Conservation (phyloP, 2,329 filamentous ascomycete genomes). For the Claviceps purpurea region DNA sequence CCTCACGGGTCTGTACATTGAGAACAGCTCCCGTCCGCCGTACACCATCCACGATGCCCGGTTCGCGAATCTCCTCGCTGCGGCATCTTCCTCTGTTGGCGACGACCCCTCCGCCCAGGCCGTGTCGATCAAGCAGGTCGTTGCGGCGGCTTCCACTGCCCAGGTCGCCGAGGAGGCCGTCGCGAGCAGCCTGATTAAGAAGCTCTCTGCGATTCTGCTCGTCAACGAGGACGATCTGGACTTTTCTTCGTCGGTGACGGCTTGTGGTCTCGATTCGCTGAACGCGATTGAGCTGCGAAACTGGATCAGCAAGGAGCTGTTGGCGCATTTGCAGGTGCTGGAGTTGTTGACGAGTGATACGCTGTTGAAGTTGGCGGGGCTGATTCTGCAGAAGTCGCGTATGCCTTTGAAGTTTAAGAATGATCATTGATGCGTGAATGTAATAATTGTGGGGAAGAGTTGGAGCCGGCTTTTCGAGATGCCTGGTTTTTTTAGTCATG, state of each 20-base stretch:
- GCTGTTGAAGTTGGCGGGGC: slow-evolving; percentile 11
- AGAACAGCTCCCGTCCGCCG: slow-evolving; percentile 27
- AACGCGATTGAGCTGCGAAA: slow-evolving; percentile 37
- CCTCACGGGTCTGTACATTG: slow-evolving; percentile 40
- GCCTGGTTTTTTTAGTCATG: too few relatives aligned
- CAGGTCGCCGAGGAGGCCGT: slow-evolving; percentile 12
- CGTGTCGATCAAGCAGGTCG: slow-evolving; percentile 9
- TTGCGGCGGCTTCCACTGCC: neutral
- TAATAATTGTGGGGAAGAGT: neutral
- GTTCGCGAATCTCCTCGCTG: slow-evolving; percentile 1
- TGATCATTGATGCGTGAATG: neutral
- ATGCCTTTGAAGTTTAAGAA: slow-evolving; percentile 8
- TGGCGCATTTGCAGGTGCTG: slow-evolving; percentile 34
- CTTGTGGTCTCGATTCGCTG: slow-evolving; percentile 29
- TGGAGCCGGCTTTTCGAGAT: neutral
- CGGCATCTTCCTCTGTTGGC: neutral
- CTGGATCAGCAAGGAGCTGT: slow-evolving; percentile 32
- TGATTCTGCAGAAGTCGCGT: slow-evolving; percentile 15
- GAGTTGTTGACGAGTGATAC: slow-evolving; percentile 40
- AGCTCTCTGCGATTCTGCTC: slow-evolving; percentile 22
- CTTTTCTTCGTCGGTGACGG: slow-evolving; percentile 10
- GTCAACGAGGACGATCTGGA: slow-evolving; percentile 8
- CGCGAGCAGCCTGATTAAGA: slow-evolving; percentile 12
- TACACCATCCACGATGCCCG: slow-evolving; percentile 28
- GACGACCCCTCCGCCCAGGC: slow-evolving; percentile 4